Evolutionary conservation across 768 basidiomycete genomes (phyloP), one percentile per base, ranked within the genome.

Genomic region (Podaxis sp.): DNA sequence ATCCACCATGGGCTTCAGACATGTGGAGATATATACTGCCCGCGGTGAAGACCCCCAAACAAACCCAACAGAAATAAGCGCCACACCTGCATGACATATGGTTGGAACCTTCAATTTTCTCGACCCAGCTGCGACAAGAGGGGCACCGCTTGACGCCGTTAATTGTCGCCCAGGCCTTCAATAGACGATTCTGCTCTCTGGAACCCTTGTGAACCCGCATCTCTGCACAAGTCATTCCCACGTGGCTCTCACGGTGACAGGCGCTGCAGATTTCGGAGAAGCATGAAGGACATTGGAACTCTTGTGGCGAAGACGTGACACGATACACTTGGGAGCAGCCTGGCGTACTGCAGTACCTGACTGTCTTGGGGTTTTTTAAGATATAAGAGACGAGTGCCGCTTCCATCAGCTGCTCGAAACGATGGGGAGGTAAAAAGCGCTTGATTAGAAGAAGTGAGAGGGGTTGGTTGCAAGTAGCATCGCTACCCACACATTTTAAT

Each of bases 291-390:
- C 85, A 85, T 57, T 80, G 74, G 66, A 82, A 67, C 47, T 70
- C 61, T 43, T 70, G 62, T 38, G 67, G 59, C 25, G 22, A 56
- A 19, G 65, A 60, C 24, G 72, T 69, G 49, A 69, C 69, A 55
- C 79, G 75, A 72, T 92, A 92, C 3, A 90, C 81, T 66, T 89
- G 86, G 3, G 75, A 77, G 69, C 90, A 92, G 68, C 89, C 89
- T 0, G 91, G 85, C 0, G 88, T 90, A 1, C 84, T 85, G 73
- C 91, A 92, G 64, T 86, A 86, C 59, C 81, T 80, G 69, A 85
- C 85, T 50, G 85, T 83, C 40, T 78, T 74, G 0, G 85, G 78
- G 53, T 84, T 82, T 36, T 79, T 70, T 43, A 85, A 82, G 46
- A 89, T 72, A 68, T 90, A 80, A 0, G 76, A 70, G 52, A 74